A percentile compares a stretch with the other conserved stretches of the same genome.
Evolutionary conservation across 2,329 filamentous ascomycete genomes (phyloP).

Genomic region (Rutstroemia sp.): DNA sequence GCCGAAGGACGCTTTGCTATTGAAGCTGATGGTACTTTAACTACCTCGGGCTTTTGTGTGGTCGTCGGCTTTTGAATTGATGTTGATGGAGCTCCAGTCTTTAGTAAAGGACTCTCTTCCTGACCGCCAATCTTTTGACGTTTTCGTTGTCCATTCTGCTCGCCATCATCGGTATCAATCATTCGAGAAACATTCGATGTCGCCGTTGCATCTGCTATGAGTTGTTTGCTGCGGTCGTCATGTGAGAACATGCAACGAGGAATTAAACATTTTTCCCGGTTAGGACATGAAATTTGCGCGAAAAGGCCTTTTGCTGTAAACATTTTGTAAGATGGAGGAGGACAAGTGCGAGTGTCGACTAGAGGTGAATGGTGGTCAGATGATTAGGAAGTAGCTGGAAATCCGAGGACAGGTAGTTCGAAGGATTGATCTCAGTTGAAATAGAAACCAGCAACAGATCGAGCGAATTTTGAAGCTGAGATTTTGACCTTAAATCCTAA

Average conservation of each 20-base stretch:
- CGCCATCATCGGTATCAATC: conserved; percentile 8
- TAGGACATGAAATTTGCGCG: conserved; percentile 25
- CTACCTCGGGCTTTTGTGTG: not conserved
- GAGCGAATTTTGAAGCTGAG: no score
- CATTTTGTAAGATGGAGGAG: conserved; percentile 15
- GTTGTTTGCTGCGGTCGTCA: conserved; percentile 10
- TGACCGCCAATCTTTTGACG: conserved; percentile 24
- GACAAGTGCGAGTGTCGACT: no score
- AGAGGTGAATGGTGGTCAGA: not conserved
- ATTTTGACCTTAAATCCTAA: no score
- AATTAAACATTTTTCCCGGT: conserved; percentile 25
- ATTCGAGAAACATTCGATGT: not conserved
- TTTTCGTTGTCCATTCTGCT: conserved; percentile 30
- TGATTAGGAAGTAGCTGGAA: not conserved
- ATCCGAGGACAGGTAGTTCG: no score
- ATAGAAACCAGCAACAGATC: no score
- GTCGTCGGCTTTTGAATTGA: not conserved
- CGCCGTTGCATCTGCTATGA: not conserved
- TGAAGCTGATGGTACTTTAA: not conserved
- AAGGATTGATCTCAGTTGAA: no score
- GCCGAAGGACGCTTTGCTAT: conserved; percentile 6
- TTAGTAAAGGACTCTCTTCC: not conserved
- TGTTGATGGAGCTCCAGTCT: not conserved
- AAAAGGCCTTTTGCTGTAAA: conserved; percentile 29
- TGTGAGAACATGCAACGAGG: conserved; percentile 29